phyloP scores from a whole-genome alignment of 2,329 filamentous ascomycete genomes.

The Penicillium psychrosexuale region DNA sequence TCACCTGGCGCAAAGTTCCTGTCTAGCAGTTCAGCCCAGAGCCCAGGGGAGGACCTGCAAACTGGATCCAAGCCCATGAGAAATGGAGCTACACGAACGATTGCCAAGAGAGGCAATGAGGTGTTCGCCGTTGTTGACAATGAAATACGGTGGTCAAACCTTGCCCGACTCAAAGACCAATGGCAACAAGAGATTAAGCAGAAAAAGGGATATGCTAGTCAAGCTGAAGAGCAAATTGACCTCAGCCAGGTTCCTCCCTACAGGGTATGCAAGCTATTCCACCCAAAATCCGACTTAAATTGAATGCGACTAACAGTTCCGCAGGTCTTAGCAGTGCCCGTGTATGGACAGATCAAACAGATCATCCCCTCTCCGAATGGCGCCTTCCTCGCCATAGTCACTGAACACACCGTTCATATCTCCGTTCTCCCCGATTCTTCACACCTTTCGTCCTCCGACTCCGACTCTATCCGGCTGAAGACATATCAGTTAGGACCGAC shows the following conservation, averaged over 20 bases:
- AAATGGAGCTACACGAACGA: slow-evolving; percentile 54
- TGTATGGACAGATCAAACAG: slow-evolving; percentile 79
- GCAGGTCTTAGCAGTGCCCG: slow-evolving; percentile 71
- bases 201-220: slow-evolving; percentile 25
- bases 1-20: slow-evolving; percentile 78
- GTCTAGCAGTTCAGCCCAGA: slow-evolving; percentile 49
- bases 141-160: slow-evolving; percentile 87
- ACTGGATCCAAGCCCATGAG: slow-evolving; percentile 25
- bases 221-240: slow-evolving; percentile 22
- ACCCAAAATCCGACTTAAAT: background rate
- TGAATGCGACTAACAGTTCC: slow-evolving; percentile 9
- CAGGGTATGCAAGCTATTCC: slow-evolving; percentile 24
- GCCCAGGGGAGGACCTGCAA: slow-evolving; percentile 26
- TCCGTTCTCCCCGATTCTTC: slow-evolving; percentile 78
- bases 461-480: slow-evolving; percentile 69
- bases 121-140: slow-evolving; percentile 85
- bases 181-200: slow-evolving; percentile 43
- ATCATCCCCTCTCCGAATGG: slow-evolving; percentile 78
- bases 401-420: slow-evolving; percentile 83
- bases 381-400: slow-evolving; percentile 79
- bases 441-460: slow-evolving; percentile 68
- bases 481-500: slow-evolving; percentile 91
- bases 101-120: slow-evolving; percentile 80
- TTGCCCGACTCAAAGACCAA: slow-evolving; percentile 71
- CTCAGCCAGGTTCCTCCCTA: slow-evolving; percentile 37